Percentiles rank a stretch among this genome's conserved stretches.
These are phyloP conservation scores for Wickerhamiella sergipiensis DNA, from an alignment of 805 yeast genomes.

Conservation along the genomic window DNA sequence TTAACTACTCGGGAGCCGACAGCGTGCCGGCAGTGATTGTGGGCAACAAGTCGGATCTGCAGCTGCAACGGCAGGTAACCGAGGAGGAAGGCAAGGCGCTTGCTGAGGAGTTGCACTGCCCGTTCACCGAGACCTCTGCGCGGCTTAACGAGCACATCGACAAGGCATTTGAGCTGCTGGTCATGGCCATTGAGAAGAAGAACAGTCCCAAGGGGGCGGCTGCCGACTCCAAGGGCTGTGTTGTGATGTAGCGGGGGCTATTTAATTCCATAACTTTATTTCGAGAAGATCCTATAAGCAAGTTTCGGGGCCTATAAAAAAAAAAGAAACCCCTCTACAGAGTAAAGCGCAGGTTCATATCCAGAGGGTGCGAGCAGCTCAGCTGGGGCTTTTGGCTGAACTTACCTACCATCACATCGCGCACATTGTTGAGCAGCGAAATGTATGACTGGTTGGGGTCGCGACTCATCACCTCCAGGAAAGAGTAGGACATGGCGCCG, in stretches of 20 bases:
- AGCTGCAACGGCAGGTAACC: constrained; percentile 45
- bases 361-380: constrained; percentile 71
- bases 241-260: constrained; percentile 25
- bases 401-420: constrained; percentile 45
- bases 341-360: constrained; percentile 39
- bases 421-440: constrained; percentile 55
- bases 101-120: constrained; percentile 53
- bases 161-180: constrained; percentile 45
- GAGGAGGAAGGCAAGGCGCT: constrained; percentile 44
- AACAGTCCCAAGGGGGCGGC: constrained; percentile 35
- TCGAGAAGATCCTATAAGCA: background rate
- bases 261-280: background rate
- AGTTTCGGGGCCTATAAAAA: no score
- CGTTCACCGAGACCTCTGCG: constrained; percentile 75
- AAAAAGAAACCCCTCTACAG: no score
- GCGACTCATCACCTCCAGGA: constrained; percentile 45
- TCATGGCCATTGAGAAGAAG: constrained; percentile 46
- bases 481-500: constrained; percentile 80
- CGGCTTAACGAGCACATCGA: constrained; percentile 61
- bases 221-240: constrained; percentile 37
- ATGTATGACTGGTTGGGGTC: constrained; percentile 57
- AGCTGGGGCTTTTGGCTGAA: constrained; percentile 78
- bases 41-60: constrained; percentile 64
- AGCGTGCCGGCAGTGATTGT: constrained; percentile 66
- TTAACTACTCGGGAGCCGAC: constrained; percentile 47